A percentile compares a stretch with the other conserved stretches of the same genome.
phyloP scores from a whole-genome alignment of 2,329 filamentous ascomycete genomes.

The Cytospora mali region DNA sequence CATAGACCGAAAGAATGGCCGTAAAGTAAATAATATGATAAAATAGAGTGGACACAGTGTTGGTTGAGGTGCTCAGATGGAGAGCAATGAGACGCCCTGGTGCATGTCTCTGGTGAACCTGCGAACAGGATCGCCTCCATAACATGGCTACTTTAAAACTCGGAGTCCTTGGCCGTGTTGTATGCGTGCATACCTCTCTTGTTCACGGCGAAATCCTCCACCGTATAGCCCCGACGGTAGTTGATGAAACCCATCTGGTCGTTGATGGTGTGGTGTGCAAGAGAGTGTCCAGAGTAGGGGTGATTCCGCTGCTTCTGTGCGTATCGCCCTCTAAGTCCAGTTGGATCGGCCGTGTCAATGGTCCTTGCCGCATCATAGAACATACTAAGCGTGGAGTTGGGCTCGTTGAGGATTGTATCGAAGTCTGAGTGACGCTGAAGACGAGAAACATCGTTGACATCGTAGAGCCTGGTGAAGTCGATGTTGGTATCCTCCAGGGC shows the following conservation, averaged over 20 bases:
- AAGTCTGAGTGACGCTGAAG: constrained; percentile 9
- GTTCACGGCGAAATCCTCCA: neutral
- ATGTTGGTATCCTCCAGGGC: constrained; percentile 12
- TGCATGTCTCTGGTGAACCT: neutral
- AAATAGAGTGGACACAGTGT: no score
- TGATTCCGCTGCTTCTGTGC: neutral
- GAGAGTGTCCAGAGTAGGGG: neutral
- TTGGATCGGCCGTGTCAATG: neutral
- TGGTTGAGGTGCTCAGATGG: neutral
- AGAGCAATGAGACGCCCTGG: neutral
- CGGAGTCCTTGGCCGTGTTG: neutral
- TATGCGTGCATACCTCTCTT: neutral
- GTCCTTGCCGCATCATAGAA: neutral
- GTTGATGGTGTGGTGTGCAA: neutral
- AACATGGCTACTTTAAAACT: neutral
- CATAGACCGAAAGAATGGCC: neutral
- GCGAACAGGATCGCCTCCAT: no score
- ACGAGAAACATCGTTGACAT: neutral
- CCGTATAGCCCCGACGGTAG: neutral
- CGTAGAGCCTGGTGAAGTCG: constrained; percentile 4
- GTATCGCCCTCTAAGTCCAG: neutral
- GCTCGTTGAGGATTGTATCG: neutral
- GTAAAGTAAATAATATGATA: neutral
- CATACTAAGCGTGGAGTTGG: neutral
- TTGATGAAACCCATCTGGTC: neutral